Evolutionary conservation across 2,329 filamentous ascomycete genomes (phyloP), one percentile per base, ranked within the genome.

Genomic region (Phaeosphaeriaceae sp.): DNA sequence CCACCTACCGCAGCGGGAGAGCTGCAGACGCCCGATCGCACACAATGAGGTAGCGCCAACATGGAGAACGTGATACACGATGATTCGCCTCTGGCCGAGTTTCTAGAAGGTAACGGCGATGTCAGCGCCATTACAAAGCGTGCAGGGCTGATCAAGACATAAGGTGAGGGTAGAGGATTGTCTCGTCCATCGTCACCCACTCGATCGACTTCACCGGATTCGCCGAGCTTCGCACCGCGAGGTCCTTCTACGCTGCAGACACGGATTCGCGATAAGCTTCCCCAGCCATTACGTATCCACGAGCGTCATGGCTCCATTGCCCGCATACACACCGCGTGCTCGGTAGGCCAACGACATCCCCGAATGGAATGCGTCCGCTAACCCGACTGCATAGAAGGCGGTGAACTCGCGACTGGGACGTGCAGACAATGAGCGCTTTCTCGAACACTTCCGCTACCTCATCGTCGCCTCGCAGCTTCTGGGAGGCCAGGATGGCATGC

Each of bases 61-160:
- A 95, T 97, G 93, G 93, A 97, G 85, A 88, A 91, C 73, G 85
- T 97, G 71, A 88, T 97, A 69, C 91, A 91, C 80, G 88, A 95
- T 81, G 89, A 93, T 81, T 91, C 91, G 76, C 93, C 93, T 70
- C 85, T 97, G 80, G 93, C 92, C 75, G 88, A 91, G 73, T 95
- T 95, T 81, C 88, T 97, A 69, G 89, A 93, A 87, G 93, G 93
- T 95, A 79, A 72, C 52, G 48, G 42, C 55, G 22, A 19, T 24
- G 22, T 49, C 13, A 24, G 7, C 47, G 19, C 53, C 60, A 51
- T 55, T 54, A 47, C 24, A 41, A 52, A 56, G 53, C 58, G 56
- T 24, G 53, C 57, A 42, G 45, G 40, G 55, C 65, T 78, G 54
- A 78, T 66, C 20, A 55, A 58, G 22, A 49, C 57, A 36, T 54